A percentile compares a stretch with the other conserved stretches of the same genome.
Evolutionary conservation across 306 rosid species (phyloP).

Genomic region (Carpinus viminea): DNA sequence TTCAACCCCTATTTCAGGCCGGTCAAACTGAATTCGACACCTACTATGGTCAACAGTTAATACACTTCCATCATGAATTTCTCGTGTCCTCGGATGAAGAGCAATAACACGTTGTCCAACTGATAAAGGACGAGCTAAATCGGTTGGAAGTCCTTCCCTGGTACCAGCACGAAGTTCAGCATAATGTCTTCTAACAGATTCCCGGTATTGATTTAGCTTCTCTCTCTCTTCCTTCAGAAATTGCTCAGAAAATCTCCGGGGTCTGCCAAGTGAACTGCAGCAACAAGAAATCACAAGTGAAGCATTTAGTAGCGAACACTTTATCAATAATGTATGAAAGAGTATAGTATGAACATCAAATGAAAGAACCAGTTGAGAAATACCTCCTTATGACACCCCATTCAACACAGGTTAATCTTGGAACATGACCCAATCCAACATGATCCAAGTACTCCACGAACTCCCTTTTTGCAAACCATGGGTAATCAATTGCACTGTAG

Average conservation of each 20-base stretch:
- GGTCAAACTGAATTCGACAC: conserved; percentile 80
- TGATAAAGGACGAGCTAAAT: conserved; percentile 79
- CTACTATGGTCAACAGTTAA: conserved; percentile 67
- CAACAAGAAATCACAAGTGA: conserved; percentile 32
- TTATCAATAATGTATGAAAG: conserved; percentile 17
- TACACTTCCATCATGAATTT: conserved; percentile 80
- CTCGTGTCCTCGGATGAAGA: conserved; percentile 75
- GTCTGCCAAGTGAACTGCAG: conserved; percentile 93
- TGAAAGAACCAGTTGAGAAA: conserved; percentile 32
- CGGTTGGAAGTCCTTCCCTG: conserved; percentile 87
- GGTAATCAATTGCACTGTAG: conserved; percentile 94
- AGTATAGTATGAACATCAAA: conserved; percentile 18
- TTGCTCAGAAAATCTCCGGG: conserved; percentile 83
- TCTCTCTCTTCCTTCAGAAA: conserved; percentile 80
- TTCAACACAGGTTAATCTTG: conserved; percentile 91
- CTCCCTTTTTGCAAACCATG: conserved; percentile 96
- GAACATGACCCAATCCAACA: conserved; percentile 93
- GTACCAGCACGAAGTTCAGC: conserved; percentile 83
- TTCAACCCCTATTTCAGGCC: conserved; percentile 79
- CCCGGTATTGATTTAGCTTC: conserved; percentile 86
- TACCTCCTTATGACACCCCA: conserved; percentile 98
- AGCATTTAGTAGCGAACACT: conserved; percentile 10
- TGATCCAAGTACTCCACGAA: conserved; percentile 89
- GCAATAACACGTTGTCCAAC: conserved; percentile 88
- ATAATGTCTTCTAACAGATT: conserved; percentile 82